Conservation (phyloP, 768 basidiomycete species). For the Lepiota venenata region DNA sequence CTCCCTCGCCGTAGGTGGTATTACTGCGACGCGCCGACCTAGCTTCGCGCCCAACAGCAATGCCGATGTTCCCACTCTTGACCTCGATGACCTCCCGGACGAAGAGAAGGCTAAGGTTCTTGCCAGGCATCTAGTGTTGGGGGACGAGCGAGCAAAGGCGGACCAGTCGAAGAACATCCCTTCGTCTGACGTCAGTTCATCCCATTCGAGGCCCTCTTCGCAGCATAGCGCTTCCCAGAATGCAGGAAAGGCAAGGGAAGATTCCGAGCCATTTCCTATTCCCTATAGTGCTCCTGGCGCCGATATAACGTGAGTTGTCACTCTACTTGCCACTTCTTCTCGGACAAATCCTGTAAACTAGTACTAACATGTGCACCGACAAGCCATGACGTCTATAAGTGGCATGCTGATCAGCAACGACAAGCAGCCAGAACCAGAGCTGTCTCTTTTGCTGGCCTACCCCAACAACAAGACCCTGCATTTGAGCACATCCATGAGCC, state of each 20-base stretch:
- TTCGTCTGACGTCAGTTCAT: constrained; percentile 1
- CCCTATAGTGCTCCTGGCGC: constrained; percentile 85
- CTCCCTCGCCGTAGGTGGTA: constrained; percentile 26
- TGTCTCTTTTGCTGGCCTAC: constrained; percentile 64
- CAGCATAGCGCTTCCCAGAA: background rate
- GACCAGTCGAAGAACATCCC: constrained; percentile 14
- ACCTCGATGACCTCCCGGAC: constrained; percentile 63
- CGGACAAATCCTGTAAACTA: background rate
- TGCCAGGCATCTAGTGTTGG: constrained; percentile 74
- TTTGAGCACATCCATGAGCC: constrained; percentile 95
- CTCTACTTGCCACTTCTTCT: constrained; percentile 12
- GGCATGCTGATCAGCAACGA: constrained; percentile 75
- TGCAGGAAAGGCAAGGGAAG: constrained; percentile 34
- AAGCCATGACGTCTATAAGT: constrained; percentile 93
- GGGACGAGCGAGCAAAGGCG: constrained; percentile 53
- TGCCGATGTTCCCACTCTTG: constrained; percentile 27
- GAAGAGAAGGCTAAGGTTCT: constrained; percentile 85
- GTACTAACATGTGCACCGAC: constrained; percentile 4
- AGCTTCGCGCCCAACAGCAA: constrained; percentile 17
- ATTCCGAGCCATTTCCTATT: constrained; percentile 78
- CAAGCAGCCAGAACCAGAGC: constrained; percentile 59
- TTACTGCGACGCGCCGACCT: constrained; percentile 23
- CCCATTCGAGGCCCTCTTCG: constrained; percentile 4
- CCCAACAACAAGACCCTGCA: constrained; percentile 60
- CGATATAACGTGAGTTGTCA: constrained; percentile 80